Conservation (phyloP, 2,329 filamentous ascomycete species). For the Sclerotinia minor region DNA sequence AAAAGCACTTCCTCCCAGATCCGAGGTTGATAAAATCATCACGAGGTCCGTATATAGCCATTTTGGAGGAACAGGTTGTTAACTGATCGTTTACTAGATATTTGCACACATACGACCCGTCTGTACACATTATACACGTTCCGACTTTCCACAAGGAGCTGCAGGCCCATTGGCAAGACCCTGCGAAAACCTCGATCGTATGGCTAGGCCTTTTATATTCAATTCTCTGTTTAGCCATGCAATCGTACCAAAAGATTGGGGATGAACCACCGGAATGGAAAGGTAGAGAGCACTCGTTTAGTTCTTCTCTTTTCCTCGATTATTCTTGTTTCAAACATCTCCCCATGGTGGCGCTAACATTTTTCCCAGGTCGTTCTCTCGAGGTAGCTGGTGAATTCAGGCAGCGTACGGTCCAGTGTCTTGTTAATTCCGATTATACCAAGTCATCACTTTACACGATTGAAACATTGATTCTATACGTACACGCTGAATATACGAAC, state of each 20-base stretch:
- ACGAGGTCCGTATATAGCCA: conserved; percentile 44
- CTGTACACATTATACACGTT: conserved; percentile 74
- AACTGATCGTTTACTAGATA: conserved; percentile 55
- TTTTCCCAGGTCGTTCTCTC: conserved; percentile 45
- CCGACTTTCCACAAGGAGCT: conserved; percentile 81
- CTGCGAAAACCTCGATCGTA: conserved; percentile 69
- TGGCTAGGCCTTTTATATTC: conserved; percentile 78
- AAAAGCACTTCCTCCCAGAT: conserved; percentile 75
- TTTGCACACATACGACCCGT: conserved; percentile 77
- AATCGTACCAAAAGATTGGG: conserved; percentile 76
- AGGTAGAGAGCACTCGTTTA: conserved; percentile 38
- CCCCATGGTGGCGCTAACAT: conserved; percentile 23
- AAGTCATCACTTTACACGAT: conserved; percentile 72
- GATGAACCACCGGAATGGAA: conserved; percentile 79
- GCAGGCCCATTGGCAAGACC: conserved; percentile 66
- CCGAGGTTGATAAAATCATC: conserved; percentile 80
- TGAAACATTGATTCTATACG: conserved; percentile 75
- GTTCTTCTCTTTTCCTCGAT: background rate
- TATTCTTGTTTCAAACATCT: background rate
- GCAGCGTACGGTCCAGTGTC: conserved; percentile 72
- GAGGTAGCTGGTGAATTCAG: conserved; percentile 66
- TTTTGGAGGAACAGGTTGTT: background rate
- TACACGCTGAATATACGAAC: conserved; percentile 73
- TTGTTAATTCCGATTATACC: conserved; percentile 75
- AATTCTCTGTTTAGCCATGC: conserved; percentile 73